Percentiles rank a stretch among this genome's conserved stretches.
phyloP scores from a whole-genome alignment of 768 basidiomycete species.

The Nidularia pulvinata region DNA sequence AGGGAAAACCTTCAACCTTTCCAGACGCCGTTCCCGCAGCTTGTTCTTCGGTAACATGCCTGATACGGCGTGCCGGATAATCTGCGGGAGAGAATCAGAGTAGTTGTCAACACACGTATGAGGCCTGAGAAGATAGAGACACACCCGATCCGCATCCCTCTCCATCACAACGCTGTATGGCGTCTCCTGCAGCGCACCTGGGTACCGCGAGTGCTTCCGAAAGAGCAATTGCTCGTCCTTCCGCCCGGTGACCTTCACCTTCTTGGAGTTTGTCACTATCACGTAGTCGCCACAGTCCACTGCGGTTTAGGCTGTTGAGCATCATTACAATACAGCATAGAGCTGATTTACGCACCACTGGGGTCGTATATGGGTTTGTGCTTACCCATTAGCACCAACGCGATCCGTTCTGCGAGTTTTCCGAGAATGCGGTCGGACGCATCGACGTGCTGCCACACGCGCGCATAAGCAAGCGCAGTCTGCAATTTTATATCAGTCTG shows the following conservation, averaged over 20 bases:
- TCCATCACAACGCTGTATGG: constrained; percentile 84
- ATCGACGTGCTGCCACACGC: constrained; percentile 96
- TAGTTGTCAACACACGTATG: neutral
- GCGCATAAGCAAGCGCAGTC: constrained; percentile 96
- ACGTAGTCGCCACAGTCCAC: constrained; percentile 99
- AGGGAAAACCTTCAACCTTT: constrained; percentile 87
- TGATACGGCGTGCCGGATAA: constrained; percentile 93
- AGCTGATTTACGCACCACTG: constrained; percentile 52
- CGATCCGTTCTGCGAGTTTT: constrained; percentile 92
- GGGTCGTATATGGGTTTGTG: constrained; percentile 98
- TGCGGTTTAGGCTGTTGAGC: constrained; percentile 20
- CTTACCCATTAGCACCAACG: constrained; percentile 97
- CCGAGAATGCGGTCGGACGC: constrained; percentile 91
- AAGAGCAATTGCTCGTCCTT: constrained; percentile 89
- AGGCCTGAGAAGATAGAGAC: constrained; percentile 16
- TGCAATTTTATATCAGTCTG: constrained; percentile 33
- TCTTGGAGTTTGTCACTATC: constrained; percentile 87
- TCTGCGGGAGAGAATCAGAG: constrained; percentile 42
- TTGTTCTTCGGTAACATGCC: constrained; percentile 99
- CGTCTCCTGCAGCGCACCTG: constrained; percentile 92
- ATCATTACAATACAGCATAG: neutral
- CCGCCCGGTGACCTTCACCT: constrained; percentile 84
- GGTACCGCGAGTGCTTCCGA: constrained; percentile 89
- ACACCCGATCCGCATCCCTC: constrained; percentile 86
- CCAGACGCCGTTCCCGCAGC: constrained; percentile 84